Base-by-base conservation (phyloP, 192 early-diverging fungal genomes). In the Rhizoclosmatium globosum region DNA sequence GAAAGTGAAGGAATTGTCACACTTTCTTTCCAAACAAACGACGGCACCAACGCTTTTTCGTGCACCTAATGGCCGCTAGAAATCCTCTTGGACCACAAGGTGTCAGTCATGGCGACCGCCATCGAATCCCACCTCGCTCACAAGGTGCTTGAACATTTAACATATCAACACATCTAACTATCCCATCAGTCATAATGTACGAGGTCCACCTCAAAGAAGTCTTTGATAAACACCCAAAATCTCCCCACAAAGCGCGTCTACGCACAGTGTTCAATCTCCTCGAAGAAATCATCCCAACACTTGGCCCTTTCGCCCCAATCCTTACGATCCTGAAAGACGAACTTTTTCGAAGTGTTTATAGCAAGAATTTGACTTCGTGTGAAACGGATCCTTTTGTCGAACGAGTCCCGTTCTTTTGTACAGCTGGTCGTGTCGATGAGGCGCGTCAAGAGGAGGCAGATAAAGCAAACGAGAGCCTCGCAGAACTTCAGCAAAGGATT, bases 181-280 rank as follows among this genome's bases (percentile, higher is more conserved):
- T 45, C 21, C 47, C 47, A 47, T 13, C 48, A 87, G 86, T 74
- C 38, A 56, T 87, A 4, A 50, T 81, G 46, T 85, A 84, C 71
- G 76, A 88, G 53, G 59, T 88, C 7, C 76, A 80, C 17, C 78
- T 88, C 19, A 83, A 86, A 74, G 87, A 88, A 66, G 46, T 81
- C 19, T 84, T 85, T 56, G 77, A 81, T 9, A 46, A 41, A 4
- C 67, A 82, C 68, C 83, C 81, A n/a, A 47, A 68, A 42, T 41
- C 39, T 7, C 87, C 87, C 2, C 70, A 50, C 42, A 62, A 44
- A 15, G 71, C 65, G 19, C 72, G 87, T 1, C 47, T 77, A 2
- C 15, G 73, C 46, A 48, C 47, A 57, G 77, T 77, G 45, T 88
- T 88, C 57, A 50, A 73, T 1, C 71, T 88, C 4, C 78, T 88